phyloP scores from a whole-genome alignment of 1,284 basidiomycete genomes.

The Anthracocystis setariae region DNA sequence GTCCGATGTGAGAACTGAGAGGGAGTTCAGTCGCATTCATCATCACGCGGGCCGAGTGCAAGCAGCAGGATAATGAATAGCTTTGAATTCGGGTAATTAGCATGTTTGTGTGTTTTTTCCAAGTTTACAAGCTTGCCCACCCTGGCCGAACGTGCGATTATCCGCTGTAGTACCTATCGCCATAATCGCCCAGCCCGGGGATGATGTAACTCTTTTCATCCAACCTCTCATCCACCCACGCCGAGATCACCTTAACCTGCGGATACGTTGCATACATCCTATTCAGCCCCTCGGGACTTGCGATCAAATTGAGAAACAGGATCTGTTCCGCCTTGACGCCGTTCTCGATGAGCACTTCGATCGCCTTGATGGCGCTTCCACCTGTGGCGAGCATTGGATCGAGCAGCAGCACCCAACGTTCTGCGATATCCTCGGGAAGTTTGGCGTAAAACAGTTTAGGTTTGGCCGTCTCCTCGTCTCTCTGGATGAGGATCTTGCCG shows the following conservation, averaged over 20 bases:
- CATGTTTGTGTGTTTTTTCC: too few relatives aligned
- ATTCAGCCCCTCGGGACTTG: constrained; percentile 88
- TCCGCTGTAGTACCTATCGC: constrained; percentile 64
- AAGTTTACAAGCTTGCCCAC: too few relatives aligned
- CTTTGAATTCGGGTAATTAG: too few relatives aligned
- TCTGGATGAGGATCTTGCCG: constrained; percentile 70
- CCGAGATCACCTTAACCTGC: constrained; percentile 82
- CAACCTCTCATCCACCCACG: constrained; percentile 94
- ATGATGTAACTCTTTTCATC: constrained; percentile 75
- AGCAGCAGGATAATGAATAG: too few relatives aligned
- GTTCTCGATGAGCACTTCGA: constrained; percentile 89
- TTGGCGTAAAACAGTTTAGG: constrained; percentile 72
- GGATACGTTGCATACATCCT: constrained; percentile 85
- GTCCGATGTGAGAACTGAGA: too few relatives aligned
- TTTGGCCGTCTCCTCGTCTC: constrained; percentile 64
- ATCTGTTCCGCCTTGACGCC: constrained; percentile 81
- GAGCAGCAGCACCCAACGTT: constrained; percentile 89
- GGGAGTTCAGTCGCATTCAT: too few relatives aligned
- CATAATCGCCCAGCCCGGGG: constrained; percentile 65
- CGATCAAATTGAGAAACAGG: constrained; percentile 94
- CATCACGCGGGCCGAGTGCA: too few relatives aligned
- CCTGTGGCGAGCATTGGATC: constrained; percentile 98
- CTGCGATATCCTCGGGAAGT: constrained; percentile 91
- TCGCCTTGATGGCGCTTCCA: constrained; percentile 96
- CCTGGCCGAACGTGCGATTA: neutral